Percentiles rank a stretch among this genome's conserved stretches.
Conservation (phyloP, 2,329 filamentous ascomycete genomes). For the Sarocladiaceae sp. region DNA sequence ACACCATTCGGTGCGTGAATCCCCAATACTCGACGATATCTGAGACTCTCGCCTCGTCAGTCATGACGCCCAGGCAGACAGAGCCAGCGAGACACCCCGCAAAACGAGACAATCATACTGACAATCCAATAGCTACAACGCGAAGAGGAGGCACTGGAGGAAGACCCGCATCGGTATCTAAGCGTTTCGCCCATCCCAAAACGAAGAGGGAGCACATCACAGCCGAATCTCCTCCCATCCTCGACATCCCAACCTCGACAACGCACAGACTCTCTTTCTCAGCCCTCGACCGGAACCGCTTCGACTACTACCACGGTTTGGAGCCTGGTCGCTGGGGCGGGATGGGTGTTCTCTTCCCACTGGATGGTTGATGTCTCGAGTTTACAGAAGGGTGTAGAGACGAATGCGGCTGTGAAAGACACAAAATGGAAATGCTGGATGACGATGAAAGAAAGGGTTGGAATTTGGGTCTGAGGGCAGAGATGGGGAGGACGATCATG, state of each 20-base stretch:
- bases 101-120: constrained; percentile 13
- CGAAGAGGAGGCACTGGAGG: constrained; percentile 99
- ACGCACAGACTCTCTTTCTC: neutral
- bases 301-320: neutral
- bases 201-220: constrained; percentile 2
- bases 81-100: too few species aligned
- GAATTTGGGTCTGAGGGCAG: constrained; percentile 11
- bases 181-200: constrained; percentile 41
- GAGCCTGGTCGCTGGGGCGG: neutral
- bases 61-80: constrained; percentile 1
- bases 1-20: constrained; percentile 91
- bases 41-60: neutral
- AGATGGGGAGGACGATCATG: constrained; percentile 19
- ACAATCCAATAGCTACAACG: constrained; percentile 77
- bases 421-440: constrained; percentile 1
- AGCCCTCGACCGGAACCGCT: constrained; percentile 3
- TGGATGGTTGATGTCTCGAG: neutral
- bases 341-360: too few species aligned
- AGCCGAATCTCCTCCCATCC: constrained; percentile 9
- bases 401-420: constrained; percentile 7
- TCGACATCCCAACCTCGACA: constrained; percentile 1
- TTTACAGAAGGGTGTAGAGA: constrained; percentile 5
- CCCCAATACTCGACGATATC: neutral
- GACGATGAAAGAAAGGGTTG: constrained; percentile 2
- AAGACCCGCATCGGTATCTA: constrained; percentile 99